Conservation (phyloP, 352 stramenopile genomes). For the Phytophthora cryptogea region DNA sequence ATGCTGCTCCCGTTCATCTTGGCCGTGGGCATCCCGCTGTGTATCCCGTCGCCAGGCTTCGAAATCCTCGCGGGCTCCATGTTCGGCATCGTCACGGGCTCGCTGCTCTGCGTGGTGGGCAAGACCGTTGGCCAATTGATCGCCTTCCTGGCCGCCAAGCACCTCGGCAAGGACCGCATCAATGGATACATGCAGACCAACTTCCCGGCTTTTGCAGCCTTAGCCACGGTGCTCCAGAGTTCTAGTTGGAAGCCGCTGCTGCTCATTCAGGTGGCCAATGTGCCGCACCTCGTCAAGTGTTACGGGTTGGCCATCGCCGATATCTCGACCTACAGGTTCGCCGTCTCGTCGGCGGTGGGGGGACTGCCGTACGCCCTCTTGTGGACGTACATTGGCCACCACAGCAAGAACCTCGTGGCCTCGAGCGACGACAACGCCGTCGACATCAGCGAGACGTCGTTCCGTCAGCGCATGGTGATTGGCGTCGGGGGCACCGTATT, state of each 20-base stretch:
- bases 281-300: slow-evolving; percentile 76
- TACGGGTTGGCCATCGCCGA: slow-evolving; percentile 76
- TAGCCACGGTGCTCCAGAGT: slow-evolving; percentile 58
- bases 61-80: slow-evolving; percentile 69
- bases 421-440: slow-evolving; percentile 17
- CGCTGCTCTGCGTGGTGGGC: slow-evolving; percentile 57
- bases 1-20: slow-evolving; percentile 64
- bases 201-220: slow-evolving; percentile 55
- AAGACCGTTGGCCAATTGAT: slow-evolving; percentile 70
- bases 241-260: slow-evolving; percentile 76
- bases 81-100: slow-evolving; percentile 56
- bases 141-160: slow-evolving; percentile 64
- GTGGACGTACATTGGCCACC: slow-evolving; percentile 66
- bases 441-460: slow-evolving; percentile 19
- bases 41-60: slow-evolving; percentile 68
- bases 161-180: slow-evolving; percentile 54
- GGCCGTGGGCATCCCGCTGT: slow-evolving; percentile 59
- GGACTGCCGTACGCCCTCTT: slow-evolving; percentile 60
- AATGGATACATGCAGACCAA: slow-evolving; percentile 58
- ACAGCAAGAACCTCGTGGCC: slow-evolving; percentile 53
- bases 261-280: slow-evolving; percentile 71
- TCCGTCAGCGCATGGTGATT: slow-evolving; percentile 36
- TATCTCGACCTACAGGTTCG: slow-evolving; percentile 56
- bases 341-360: slow-evolving; percentile 57
- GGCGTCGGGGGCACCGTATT: slow-evolving; percentile 38